Evolutionary conservation across 2,329 filamentous ascomycete genomes (phyloP), one percentile per base, ranked within the genome.

Genomic region (Colletotrichum camelliae): DNA sequence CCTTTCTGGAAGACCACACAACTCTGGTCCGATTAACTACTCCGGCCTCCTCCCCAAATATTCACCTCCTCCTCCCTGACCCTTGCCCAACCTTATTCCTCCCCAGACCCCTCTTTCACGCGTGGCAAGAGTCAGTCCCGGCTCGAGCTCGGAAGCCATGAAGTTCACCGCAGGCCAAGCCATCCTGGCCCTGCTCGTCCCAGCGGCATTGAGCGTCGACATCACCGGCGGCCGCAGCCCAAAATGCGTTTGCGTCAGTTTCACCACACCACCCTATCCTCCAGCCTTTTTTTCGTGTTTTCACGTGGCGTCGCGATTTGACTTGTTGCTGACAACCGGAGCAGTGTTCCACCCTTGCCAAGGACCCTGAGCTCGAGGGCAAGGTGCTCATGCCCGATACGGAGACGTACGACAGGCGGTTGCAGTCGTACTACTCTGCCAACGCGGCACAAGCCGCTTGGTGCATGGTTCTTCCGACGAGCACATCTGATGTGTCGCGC

Each of bases 381-480:
- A 82, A 81, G 29, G 79, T 82, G 5, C 78, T 77, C 8, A 31
- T 70, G 2, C 76, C 80, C 10, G 72, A 77, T 6, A 78, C 69
- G 35, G 43, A 67, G 9, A 52, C 72, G 13, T 83, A 83, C 65
- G 75, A 77, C 13, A 67, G 67, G 2, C 80, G 80, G 7, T 57
- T 83, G 6, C 35, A 77, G 58, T 75, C 79, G 1, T 83, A 83
- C 73, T 82, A 82, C 75, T 83, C 81, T 0, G 81, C 80, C 77
- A 83, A 82, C 48, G 80, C 81, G 6, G 81, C 81, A 2, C 79
- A 80, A 67, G 78, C 75, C 7, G 78, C 81, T 0, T 82, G 81
- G 81, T 82, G 48, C 18, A 77, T 76, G 76, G 76, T 77, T 35
- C 52, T 77, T 15, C 76, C 76, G 4, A 71, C 75, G 48, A 61